Percentiles rank a stretch among this genome's conserved stretches.
Evolutionary conservation across 2,329 filamentous ascomycete genomes (phyloP).

Genomic region (Claviceps sp.): DNA sequence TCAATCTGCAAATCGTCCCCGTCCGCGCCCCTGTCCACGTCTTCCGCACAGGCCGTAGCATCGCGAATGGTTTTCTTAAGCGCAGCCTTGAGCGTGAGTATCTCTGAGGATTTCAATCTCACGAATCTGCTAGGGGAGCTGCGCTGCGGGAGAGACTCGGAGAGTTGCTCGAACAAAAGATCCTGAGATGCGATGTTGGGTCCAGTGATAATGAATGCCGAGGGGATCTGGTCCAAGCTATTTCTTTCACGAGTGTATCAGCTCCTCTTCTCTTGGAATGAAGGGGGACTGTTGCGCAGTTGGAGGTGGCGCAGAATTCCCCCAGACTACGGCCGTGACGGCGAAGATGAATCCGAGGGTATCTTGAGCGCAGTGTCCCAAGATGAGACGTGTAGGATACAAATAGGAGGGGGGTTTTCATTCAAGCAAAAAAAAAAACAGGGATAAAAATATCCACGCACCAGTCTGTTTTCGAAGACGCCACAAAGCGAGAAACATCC

Average conservation of each 20-base stretch:
- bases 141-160: conserved; percentile 36
- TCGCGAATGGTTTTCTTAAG: conserved; percentile 63
- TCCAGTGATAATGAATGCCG: conserved; percentile 63
- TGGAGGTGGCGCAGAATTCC: too few species aligned
- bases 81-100: conserved; percentile 58
- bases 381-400: too few species aligned
- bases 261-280: too few species aligned
- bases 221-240: conserved; percentile 41
- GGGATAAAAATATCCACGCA: conserved; percentile 8
- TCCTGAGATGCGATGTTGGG: conserved; percentile 67
- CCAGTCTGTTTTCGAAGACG: conserved; percentile 21
- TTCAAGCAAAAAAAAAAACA: neutral
- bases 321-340: too few species aligned
- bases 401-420: too few species aligned
- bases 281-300: too few species aligned
- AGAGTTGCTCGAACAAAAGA: conserved; percentile 58
- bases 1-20: conserved; percentile 34
- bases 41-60: conserved; percentile 35
- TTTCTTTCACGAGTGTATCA: neutral
- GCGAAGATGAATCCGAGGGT: neutral
- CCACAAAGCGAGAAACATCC: conserved; percentile 44
- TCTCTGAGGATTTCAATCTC: conserved; percentile 54
- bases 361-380: neutral
- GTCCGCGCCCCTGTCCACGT: conserved; percentile 35
- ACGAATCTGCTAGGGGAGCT: conserved; percentile 44